Evolutionary conservation across 75 land plant genomes (phyloP), one percentile per base, ranked within the genome.

Genomic region (Pinus taeda): DNA sequence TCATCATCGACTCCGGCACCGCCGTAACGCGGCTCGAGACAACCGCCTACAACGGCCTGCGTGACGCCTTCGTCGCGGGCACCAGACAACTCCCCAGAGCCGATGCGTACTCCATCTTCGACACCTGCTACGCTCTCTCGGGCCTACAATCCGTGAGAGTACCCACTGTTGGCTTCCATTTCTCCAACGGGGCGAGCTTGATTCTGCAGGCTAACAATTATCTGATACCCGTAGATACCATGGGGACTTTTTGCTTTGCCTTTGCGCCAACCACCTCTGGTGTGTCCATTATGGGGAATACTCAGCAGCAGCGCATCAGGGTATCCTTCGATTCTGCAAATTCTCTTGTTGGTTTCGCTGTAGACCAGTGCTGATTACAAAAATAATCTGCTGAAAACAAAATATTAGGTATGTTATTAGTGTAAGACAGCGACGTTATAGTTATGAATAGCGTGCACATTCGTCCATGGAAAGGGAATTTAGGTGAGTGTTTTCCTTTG

Each of bases 281-380:
- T 37, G 77, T 96, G 11, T 87, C 92, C 12, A 91, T 96, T 42
- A 83, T 96, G 20, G 98, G 98, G 24, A 96, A 94, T 82, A 83
- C 91, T 29, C 96, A 93, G 84, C 98, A 96, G 71, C 92, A 93
- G 57, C 87, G 89, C 73, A 88, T 93, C n/a, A 85, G 92, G 53
- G 90, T 96, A 2, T 81, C 82, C 22, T 91, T 85, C 77, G 98
- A 95, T 79, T 61, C 82, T 69, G 88, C 67, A 11, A 74, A 76
- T 53, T 64, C 80, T 0, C 76, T 85, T 57, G 75, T 95, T 76
- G 98, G 96, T 30, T 93, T 93, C 76, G 85, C 85, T 7, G 85
- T 86, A 4, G 59, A 71, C 0, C 84, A 82, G 2, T 90, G 92
- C 75, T 20, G 53, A 42, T 71, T 20, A 49, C 55, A 9, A 49